Evolutionary conservation across 306 rosid genomes (phyloP).

Genomic region (Dryas octopetala): DNA sequence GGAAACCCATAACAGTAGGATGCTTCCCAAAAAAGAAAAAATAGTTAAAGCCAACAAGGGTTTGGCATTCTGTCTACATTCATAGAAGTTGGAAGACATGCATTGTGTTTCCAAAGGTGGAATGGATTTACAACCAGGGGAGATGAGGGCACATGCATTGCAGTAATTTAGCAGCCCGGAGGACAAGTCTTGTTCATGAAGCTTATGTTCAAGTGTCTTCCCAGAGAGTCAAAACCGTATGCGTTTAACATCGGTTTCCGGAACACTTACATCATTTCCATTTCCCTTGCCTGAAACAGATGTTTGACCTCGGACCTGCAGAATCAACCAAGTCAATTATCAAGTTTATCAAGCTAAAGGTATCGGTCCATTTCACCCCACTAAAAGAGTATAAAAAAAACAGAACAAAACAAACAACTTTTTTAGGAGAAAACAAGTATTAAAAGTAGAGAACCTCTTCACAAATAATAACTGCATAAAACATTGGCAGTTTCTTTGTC

Average conservation of each 20-base stretch:
- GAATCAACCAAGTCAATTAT: constrained; percentile 25
- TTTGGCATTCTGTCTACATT: background rate
- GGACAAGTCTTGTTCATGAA: constrained; percentile 5
- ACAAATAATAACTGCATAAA: background rate
- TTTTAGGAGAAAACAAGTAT: background rate
- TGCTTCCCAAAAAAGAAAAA: background rate
- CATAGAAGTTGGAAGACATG: background rate
- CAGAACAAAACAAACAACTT: background rate
- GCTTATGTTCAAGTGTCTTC: background rate
- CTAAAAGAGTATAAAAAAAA: background rate
- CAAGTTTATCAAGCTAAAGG: background rate
- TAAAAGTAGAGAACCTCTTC: background rate
- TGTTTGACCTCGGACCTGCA: constrained; percentile 62
- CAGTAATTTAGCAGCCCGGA: constrained; percentile 11
- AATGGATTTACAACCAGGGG: constrained; percentile 13
- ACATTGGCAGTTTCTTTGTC: background rate
- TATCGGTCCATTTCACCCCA: background rate
- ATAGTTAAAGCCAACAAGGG: background rate
- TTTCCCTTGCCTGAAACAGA: constrained; percentile 43
- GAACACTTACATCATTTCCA: constrained; percentile 72
- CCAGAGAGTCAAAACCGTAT: constrained; percentile 36
- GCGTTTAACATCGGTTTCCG: constrained; percentile 64
- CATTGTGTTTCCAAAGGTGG: background rate
- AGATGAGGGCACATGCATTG: constrained; percentile 9
- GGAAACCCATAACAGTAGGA: background rate